Evolutionary conservation across 2,329 filamentous ascomycete genomes (phyloP).

Genomic region (Claviceps monticola): DNA sequence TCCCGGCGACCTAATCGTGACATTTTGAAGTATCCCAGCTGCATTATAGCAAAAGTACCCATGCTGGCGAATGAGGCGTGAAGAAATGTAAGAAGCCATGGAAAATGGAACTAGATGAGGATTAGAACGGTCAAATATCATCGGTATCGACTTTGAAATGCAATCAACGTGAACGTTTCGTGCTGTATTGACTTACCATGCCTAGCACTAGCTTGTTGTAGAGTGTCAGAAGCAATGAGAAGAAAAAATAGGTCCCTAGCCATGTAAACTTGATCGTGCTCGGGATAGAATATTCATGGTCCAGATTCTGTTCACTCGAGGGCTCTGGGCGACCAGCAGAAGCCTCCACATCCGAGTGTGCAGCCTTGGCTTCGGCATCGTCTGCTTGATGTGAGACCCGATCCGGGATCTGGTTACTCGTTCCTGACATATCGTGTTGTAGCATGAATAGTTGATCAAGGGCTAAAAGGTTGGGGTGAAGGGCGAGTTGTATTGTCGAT

Average conservation of each 20-base stretch:
- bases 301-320: slow-evolving; percentile 21
- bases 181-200: slow-evolving; percentile 23
- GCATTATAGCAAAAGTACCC: slow-evolving; percentile 40
- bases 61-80: slow-evolving; percentile 43
- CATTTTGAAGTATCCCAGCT: slow-evolving; percentile 37
- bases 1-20: slow-evolving; percentile 37
- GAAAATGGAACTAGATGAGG: slow-evolving; percentile 36
- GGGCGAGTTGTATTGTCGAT: background rate
- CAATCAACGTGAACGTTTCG: background rate
- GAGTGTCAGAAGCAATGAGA: slow-evolving; percentile 34
- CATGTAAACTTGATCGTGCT: slow-evolving; percentile 34
- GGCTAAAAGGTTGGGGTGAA: background rate
- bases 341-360: slow-evolving; percentile 19
- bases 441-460: background rate
- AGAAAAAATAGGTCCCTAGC: slow-evolving; percentile 38
- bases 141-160: background rate
- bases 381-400: slow-evolving; percentile 19
- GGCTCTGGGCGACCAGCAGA: slow-evolving; percentile 15
- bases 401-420: slow-evolving; percentile 18
- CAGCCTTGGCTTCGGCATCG: slow-evolving; percentile 16
- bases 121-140: background rate
- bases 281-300: slow-evolving; percentile 31
- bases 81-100: slow-evolving; percentile 46
- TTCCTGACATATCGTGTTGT: slow-evolving; percentile 18
- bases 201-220: slow-evolving; percentile 46